phyloP scores from a whole-genome alignment of 495 filamentous ascomycete genomes.

The Hyaloscypha variabilis region DNA sequence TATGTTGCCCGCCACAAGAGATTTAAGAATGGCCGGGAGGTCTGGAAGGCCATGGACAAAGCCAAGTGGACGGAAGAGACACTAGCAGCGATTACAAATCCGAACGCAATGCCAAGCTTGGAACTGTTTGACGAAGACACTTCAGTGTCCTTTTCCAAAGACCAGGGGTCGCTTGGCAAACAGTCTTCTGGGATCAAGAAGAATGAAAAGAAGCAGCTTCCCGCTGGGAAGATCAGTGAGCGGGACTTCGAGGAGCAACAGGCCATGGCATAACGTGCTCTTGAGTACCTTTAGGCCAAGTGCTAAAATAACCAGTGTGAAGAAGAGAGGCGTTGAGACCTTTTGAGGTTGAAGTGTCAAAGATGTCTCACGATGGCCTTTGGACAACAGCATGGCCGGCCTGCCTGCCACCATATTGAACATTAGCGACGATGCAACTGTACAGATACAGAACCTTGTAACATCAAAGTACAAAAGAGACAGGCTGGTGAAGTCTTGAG shows the following conservation, averaged over 20 bases:
- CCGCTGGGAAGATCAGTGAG: neutral
- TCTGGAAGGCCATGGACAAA: no score
- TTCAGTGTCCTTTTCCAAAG: no score
- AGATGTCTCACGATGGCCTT: no score
- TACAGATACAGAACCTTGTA: neutral
- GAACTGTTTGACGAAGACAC: neutral
- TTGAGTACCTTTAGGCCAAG: neutral
- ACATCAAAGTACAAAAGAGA: neutral
- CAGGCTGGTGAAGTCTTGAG: neutral
- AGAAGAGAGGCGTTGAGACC: no score
- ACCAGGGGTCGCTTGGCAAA: no score
- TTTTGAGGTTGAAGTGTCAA: no score
- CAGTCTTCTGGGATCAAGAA: neutral
- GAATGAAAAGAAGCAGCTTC: neutral
- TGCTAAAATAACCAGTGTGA: neutral
- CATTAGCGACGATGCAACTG: neutral
- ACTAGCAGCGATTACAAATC: neutral
- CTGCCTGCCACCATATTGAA: neutral
- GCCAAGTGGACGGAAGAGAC: neutral
- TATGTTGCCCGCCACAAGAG: constrained; percentile 14
- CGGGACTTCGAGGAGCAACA: neutral
- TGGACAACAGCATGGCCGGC: no score
- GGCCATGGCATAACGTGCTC: neutral
- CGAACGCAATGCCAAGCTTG: neutral
- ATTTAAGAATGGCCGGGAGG: neutral